Percentiles rank a stretch among this genome's conserved stretches.
Evolutionary conservation across 108 stramenopile genomes (phyloP).

Genomic region (Skeletonema grethae): DNA sequence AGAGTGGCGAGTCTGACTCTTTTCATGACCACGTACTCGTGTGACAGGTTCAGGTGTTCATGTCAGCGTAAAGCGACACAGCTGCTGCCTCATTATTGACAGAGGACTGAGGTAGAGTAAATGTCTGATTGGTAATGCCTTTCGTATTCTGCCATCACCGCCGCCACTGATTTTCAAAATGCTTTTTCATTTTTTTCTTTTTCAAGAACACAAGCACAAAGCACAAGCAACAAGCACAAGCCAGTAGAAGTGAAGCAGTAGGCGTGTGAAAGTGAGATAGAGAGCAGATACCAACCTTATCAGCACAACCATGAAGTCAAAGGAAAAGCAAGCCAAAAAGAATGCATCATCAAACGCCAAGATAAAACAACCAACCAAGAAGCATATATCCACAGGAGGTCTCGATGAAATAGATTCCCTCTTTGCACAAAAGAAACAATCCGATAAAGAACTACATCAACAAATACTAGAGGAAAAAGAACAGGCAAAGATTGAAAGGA

Average conservation of each 20-base stretch:
- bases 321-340: constrained; percentile 4
- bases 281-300: neutral
- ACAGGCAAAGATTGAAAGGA: constrained; percentile 12
- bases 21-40: neutral
- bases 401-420: constrained; percentile 75
- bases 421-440: constrained; percentile 66
- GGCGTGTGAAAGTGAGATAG: neutral
- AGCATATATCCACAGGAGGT: constrained; percentile 12
- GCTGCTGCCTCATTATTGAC: no score
- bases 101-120: no score
- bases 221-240: neutral
- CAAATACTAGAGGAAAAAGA: constrained; percentile 27
- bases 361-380: constrained; percentile 11
- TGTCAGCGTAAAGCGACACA: no score
- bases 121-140: no score
- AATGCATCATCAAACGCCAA: constrained; percentile 3
- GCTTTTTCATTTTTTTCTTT: neutral
- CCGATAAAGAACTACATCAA: constrained; percentile 19
- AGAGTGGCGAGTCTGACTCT: neutral
- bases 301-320: neutral
- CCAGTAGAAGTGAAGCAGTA: no score
- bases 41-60: neutral
- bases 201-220: neutral
- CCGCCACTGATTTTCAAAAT: neutral
- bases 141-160: neutral